Conservation (phyloP, 2,329 filamentous ascomycete species). For the Ilyonectria mors-panacis region DNA sequence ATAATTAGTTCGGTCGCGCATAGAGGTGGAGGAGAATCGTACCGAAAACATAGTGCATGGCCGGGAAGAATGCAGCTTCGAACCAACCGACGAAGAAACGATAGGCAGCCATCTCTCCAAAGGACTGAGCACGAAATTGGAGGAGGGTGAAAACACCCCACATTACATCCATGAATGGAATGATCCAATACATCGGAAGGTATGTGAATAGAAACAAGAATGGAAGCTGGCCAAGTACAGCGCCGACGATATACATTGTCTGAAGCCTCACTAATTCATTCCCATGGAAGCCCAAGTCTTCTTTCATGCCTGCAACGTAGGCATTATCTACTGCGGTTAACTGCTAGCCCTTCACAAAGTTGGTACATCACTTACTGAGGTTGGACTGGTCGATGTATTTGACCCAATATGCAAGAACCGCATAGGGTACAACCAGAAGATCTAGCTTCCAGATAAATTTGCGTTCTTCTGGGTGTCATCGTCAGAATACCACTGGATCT, state of each 20-base stretch:
- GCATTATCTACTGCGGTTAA: slow-evolving; percentile 61
- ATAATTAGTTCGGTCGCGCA: slow-evolving; percentile 40
- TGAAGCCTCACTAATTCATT: slow-evolving; percentile 69
- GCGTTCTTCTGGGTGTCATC: slow-evolving; percentile 29
- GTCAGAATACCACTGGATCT: slow-evolving; percentile 28
- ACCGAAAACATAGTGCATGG: slow-evolving; percentile 34
- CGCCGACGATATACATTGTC: slow-evolving; percentile 62
- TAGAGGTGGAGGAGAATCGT: neutral
- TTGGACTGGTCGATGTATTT: slow-evolving; percentile 29
- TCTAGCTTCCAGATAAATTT: slow-evolving; percentile 27
- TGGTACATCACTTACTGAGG: slow-evolving; percentile 8
- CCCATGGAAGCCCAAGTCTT: slow-evolving; percentile 64
- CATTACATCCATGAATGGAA: slow-evolving; percentile 66
- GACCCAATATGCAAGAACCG: slow-evolving; percentile 24
- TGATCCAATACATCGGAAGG: slow-evolving; percentile 63
- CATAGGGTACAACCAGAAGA: slow-evolving; percentile 25
- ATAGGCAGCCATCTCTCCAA: slow-evolving; percentile 66
- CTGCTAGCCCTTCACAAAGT: neutral
- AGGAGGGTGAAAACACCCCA: slow-evolving; percentile 72
- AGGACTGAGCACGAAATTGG: slow-evolving; percentile 65
- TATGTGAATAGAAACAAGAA: slow-evolving; percentile 65
- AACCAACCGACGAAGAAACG: slow-evolving; percentile 69
- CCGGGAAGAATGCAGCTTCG: slow-evolving; percentile 51
- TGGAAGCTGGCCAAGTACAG: slow-evolving; percentile 65
- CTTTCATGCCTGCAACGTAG: slow-evolving; percentile 67